These are phyloP conservation scores for Elasticomyces elasticus DNA, from an alignment of 495 filamentous ascomycete genomes.

Conservation along the genomic window DNA sequence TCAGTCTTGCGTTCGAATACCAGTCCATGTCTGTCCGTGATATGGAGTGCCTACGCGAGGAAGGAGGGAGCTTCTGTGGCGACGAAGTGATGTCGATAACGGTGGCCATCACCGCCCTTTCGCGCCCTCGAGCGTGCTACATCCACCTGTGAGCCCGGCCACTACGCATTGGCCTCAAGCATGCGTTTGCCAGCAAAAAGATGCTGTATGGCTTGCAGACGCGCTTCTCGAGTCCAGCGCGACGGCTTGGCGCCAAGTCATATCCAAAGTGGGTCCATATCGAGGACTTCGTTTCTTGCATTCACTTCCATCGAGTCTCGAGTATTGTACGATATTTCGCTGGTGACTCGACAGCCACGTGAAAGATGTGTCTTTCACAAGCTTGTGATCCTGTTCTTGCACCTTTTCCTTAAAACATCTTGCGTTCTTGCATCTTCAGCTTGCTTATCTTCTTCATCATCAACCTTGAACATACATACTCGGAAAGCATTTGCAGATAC, in stretches of 20 bases:
- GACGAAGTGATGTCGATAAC: not conserved
- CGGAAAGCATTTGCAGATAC: not conserved
- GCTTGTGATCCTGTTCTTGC: no score
- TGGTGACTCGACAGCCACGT: no score
- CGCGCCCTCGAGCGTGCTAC: not conserved
- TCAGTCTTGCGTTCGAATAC: conserved; percentile 3
- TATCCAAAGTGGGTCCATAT: not conserved
- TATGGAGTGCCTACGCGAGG: conserved; percentile 23
- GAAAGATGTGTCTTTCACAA: no score
- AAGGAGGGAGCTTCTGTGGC: conserved; percentile 18
- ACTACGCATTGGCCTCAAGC: no score
- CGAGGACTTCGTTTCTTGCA: not conserved
- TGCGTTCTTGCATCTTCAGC: not conserved
- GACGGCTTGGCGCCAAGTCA: not conserved
- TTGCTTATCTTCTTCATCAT: no score
- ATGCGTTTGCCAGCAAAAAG: no score
- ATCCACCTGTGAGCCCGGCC: not conserved
- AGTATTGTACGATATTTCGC: no score
- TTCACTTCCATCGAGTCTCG: no score
- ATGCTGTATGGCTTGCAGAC: no score
- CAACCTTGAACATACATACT: not conserved
- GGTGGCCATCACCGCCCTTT: conserved; percentile 6
- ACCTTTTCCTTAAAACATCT: not conserved
- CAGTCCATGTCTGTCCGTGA: not conserved
- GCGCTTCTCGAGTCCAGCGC: no score